Percentiles rank a stretch among this genome's conserved stretches.
phyloP scores from a whole-genome alignment of 2,329 filamentous ascomycete genomes.

The Dactylellina haptotyla region DNA sequence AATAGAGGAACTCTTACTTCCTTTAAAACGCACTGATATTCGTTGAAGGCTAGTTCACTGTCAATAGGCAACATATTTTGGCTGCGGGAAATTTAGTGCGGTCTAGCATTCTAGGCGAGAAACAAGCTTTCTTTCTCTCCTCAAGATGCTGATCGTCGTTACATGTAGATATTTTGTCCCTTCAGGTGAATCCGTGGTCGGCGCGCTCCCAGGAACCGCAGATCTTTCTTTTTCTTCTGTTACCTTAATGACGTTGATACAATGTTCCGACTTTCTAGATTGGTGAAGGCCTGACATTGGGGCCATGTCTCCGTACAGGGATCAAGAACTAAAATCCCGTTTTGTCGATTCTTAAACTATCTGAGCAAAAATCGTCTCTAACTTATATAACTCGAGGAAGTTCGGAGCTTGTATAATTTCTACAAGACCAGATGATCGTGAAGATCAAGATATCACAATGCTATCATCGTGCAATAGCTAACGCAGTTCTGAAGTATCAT shows the following conservation, averaged over 20 bases:
- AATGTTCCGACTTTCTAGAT: constrained; percentile 30
- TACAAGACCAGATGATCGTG: too few relatives aligned
- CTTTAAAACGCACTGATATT: constrained; percentile 9
- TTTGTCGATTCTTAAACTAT: background rate
- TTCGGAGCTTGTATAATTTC: too few relatives aligned
- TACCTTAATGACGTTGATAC: constrained; percentile 27
- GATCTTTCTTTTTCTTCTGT: background rate
- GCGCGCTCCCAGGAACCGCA: too few relatives aligned
- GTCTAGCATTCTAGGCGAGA: background rate
- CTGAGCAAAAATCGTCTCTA: background rate
- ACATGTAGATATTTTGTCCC: too few relatives aligned
- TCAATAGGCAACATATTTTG: background rate
- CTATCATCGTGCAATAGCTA: too few relatives aligned
- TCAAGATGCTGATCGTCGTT: too few relatives aligned
- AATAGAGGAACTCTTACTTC: background rate
- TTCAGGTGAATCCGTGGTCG: too few relatives aligned
- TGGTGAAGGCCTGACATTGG: constrained; percentile 6
- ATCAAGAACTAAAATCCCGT: background rate
- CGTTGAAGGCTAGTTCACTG: background rate
- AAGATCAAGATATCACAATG: too few relatives aligned
- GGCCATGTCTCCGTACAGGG: background rate
- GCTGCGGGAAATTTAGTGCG: too few relatives aligned
- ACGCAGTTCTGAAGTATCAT: too few relatives aligned
- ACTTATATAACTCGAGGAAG: too few relatives aligned
- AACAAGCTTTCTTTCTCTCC: too few relatives aligned